These are phyloP conservation scores for Aspergillus pseudonomiae DNA, from an alignment of 2,329 filamentous ascomycete species.

Conservation along the genomic window DNA sequence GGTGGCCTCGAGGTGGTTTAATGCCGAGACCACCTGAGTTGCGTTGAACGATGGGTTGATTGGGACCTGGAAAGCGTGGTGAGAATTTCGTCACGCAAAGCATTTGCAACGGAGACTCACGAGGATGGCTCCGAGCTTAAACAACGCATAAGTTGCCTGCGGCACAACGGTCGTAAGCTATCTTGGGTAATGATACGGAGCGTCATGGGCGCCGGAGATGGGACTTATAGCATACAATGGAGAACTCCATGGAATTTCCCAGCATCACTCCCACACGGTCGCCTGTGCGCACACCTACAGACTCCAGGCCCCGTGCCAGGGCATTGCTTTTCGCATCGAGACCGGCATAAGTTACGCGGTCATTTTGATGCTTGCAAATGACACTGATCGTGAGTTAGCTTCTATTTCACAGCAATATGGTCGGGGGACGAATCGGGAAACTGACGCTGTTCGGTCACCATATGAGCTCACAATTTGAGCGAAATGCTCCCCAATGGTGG, in stretches of 20 bases:
- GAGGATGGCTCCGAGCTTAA: constrained; percentile 90
- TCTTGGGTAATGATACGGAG: background rate
- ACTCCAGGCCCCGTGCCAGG: constrained; percentile 70
- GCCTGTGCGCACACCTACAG: constrained; percentile 75
- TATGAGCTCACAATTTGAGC: constrained; percentile 44
- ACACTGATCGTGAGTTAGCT: constrained; percentile 45
- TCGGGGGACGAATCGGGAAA: constrained; percentile 8
- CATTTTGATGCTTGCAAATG: constrained; percentile 64
- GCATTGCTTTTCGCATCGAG: constrained; percentile 77
- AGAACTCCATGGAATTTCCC: constrained; percentile 83
- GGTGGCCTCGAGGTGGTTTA: constrained; percentile 72
- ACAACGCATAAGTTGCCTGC: constrained; percentile 75
- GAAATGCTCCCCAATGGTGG: constrained; percentile 52
- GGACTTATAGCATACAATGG: constrained; percentile 57
- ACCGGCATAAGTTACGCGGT: constrained; percentile 69
- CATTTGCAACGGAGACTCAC: constrained; percentile 45
- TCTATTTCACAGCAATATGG: background rate
- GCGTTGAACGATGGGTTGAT: constrained; percentile 88
- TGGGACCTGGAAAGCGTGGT: constrained; percentile 63
- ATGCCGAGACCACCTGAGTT: constrained; percentile 73
- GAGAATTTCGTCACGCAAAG: background rate
- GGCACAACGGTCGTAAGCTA: background rate
- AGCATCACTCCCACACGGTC: constrained; percentile 84
- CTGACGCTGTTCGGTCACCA: constrained; percentile 57
- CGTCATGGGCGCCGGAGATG: background rate